phyloP scores from a whole-genome alignment of 306 rosid species.

The Trichosanthes truncata region DNA sequence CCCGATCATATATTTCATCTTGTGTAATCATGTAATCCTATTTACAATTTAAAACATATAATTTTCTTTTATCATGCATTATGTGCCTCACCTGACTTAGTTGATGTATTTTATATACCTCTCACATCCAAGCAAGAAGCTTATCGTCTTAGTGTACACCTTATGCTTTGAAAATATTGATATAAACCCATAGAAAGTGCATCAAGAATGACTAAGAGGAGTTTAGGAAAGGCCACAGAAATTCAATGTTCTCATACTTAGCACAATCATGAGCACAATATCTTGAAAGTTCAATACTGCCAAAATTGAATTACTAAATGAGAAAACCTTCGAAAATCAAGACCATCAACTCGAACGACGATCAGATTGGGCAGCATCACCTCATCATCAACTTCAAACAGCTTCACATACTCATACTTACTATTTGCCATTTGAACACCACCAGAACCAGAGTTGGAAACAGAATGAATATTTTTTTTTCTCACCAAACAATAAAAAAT shows the following conservation, averaged over 20 bases:
- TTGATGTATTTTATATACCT: background rate
- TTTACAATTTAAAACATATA: background rate
- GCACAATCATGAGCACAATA: background rate
- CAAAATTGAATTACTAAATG: background rate
- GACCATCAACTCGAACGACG: slow-evolving; percentile 43
- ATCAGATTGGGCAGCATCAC: slow-evolving; percentile 59
- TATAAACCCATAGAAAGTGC: background rate
- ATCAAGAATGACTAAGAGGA: background rate
- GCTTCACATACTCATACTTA: slow-evolving; percentile 72
- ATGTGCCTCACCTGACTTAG: background rate
- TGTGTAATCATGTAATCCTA: background rate
- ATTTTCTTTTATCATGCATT: background rate
- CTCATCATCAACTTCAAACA: slow-evolving; percentile 62
- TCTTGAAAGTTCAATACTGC: background rate
- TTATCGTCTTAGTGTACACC: too few species aligned
- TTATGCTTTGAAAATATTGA: background rate
- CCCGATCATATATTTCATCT: background rate
- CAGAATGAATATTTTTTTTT: background rate
- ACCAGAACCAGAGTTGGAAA: background rate
- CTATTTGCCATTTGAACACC: slow-evolving; percentile 54
- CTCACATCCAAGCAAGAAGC: background rate
- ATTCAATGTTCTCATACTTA: background rate
- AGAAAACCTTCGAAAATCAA: slow-evolving; percentile 32
- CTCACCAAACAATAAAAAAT: background rate
- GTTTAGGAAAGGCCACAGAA: background rate